Evolutionary conservation across 73 alveolate genomes (phyloP).

Genomic region (Tetrahymena elliotti): DNA sequence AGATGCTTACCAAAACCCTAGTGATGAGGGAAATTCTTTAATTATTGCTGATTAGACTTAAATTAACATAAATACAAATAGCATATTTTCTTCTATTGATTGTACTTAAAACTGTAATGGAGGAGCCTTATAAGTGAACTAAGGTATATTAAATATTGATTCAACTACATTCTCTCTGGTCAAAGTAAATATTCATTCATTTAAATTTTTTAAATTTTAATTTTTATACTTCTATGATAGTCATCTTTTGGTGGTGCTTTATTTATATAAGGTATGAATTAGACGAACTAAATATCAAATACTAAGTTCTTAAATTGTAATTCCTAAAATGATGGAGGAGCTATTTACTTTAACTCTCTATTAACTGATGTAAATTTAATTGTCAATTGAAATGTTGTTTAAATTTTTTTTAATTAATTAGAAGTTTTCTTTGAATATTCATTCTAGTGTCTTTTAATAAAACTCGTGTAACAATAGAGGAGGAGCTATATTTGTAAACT

Average conservation of each 20-base stretch:
- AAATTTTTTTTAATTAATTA: too few species aligned
- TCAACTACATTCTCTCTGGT: not conserved
- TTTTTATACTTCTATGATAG: not conserved
- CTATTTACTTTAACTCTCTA: not conserved
- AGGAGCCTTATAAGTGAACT: not conserved
- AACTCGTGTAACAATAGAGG: not conserved
- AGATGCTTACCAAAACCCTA: not conserved
- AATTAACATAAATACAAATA: not conserved
- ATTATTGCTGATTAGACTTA: not conserved
- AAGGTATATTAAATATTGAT: not conserved
- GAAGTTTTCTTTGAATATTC: not conserved
- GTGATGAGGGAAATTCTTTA: not conserved
- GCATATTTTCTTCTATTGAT: not conserved
- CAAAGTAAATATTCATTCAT: not conserved
- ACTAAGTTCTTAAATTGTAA: not conserved
- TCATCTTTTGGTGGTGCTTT: not conserved
- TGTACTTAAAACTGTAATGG: not conserved
- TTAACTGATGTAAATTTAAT: not conserved
- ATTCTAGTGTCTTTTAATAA: not conserved
- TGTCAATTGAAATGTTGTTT: not conserved
- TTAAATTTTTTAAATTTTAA: not conserved
- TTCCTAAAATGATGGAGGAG: not conserved
- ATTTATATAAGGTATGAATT: not conserved
- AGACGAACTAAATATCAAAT: not conserved
- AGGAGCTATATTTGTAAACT: not conserved